These are phyloP conservation scores for Fusarium domesticum DNA, from an alignment of 2,329 filamentous ascomycete genomes.

Conservation along the genomic window DNA sequence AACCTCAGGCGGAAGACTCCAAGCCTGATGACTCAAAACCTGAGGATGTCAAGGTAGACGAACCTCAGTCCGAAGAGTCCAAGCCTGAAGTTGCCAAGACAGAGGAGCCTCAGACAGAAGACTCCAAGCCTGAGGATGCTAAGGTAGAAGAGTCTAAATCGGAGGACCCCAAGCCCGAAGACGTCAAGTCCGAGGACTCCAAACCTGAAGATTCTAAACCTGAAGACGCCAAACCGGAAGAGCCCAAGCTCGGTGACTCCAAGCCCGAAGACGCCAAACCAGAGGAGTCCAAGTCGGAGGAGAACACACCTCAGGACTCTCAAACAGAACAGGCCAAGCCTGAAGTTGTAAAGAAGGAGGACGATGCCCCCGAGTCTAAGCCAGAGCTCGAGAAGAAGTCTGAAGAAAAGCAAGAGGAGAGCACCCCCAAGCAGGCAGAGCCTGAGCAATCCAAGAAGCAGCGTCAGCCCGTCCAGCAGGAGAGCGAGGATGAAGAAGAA, in stretches of 20 bases:
- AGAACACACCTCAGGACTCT: neutral
- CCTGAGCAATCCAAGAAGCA: neutral
- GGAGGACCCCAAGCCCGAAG: neutral
- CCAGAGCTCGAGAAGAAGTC: slow-evolving; percentile 12
- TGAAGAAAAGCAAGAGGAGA: neutral
- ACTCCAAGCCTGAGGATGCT: slow-evolving; percentile 9
- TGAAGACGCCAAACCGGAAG: neutral
- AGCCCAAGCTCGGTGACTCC: neutral
- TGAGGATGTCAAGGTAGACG: neutral
- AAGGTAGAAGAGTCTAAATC: slow-evolving; percentile 10
- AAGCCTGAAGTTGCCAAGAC: slow-evolving; percentile 7
- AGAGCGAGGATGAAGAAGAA: neutral
- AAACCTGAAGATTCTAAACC: slow-evolving; percentile 1
- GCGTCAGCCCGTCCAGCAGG: slow-evolving; percentile 1
- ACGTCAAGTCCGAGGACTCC: neutral
- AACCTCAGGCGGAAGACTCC: too few relatives aligned
- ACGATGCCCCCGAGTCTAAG: slow-evolving; percentile 3
- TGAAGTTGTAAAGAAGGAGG: neutral
- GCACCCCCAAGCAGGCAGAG: neutral
- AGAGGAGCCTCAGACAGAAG: slow-evolving; percentile 7
- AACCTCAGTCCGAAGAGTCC: neutral
- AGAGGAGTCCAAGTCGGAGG: neutral
- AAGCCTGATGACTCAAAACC: neutral
- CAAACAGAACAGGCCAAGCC: neutral
- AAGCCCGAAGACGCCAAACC: neutral